Base-by-base conservation (phyloP, 2,329 filamentous ascomycete genomes). In the Leptographium flavum region DNA sequence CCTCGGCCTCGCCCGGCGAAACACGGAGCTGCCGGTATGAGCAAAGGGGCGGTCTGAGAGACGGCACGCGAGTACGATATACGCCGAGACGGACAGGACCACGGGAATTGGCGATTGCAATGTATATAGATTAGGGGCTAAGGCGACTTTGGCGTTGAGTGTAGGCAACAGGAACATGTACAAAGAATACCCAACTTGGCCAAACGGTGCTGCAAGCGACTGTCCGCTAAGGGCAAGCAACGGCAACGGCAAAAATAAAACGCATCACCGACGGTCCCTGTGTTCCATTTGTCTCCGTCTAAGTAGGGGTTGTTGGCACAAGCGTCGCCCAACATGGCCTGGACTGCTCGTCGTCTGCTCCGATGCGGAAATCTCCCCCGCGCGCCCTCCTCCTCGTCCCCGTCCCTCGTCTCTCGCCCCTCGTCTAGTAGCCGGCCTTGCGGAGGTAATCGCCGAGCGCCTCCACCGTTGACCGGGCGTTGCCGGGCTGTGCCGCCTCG, bases 381-480 rank as follows among this genome's bases (percentile, higher is more conserved):
- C 32, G n/a, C n/a, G n/a, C n/a, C n/a, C n/a, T n/a, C n/a, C n/a
- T n/a, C n/a, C n/a, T n/a, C n/a, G n/a, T n/a, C n/a, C n/a, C n/a
- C n/a, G n/a, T n/a, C n/a, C n/a, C n/a, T n/a, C n/a, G n/a, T n/a
- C n/a, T n/a, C n/a, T 21, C 15, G 33, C 17, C 33, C 17, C 33
- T 19, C 17, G 4, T 21, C 33, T 79, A 95, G 72, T 93, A 94
- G 53, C 79, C 77, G 52, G 76, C 69, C 56, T 76, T 74, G 62
- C 85, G 79, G 52, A 94, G 77, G 71, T 96, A 95, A 65, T 94
- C 85, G 57, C 77, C 87, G 51, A 98, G 74, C 57, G 78, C 72
- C 70, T 90, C 84, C 54, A 94, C 83, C 42, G 83, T 85, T 61
- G 76, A 76, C 56, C 80, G 80, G 51, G 86, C 80, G 62, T 82